These are phyloP conservation scores for Eutrema yunnanense DNA, from an alignment of 345 rosid species.

Conservation along the genomic window DNA sequence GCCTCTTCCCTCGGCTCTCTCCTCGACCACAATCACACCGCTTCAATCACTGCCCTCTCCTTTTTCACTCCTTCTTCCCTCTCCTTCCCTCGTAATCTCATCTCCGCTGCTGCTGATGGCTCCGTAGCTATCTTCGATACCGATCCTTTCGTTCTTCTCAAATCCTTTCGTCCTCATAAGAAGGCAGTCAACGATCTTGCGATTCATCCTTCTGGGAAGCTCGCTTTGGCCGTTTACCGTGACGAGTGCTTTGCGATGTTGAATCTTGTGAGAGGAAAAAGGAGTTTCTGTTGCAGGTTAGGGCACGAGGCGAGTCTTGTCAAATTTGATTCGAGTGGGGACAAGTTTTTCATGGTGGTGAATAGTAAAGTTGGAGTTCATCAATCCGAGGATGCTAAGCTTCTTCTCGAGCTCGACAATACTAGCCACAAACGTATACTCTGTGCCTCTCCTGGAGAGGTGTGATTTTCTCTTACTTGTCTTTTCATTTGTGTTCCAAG, in stretches of 20 bases:
- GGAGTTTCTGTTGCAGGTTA: slow-evolving; percentile 68
- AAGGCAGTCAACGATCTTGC: slow-evolving; percentile 66
- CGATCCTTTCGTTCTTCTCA: slow-evolving; percentile 76
- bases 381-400: slow-evolving; percentile 77
- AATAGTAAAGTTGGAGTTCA: slow-evolving; percentile 64
- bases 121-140: slow-evolving; percentile 77
- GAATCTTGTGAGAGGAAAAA: slow-evolving; percentile 82
- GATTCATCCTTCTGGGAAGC: slow-evolving; percentile 76
- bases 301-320: slow-evolving; percentile 70
- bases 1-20: slow-evolving; percentile 83
- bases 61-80: slow-evolving; percentile 71
- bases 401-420: slow-evolving; percentile 55
- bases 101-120: slow-evolving; percentile 82
- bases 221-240: slow-evolving; percentile 72
- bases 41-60: slow-evolving; percentile 70
- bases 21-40: slow-evolving; percentile 51
- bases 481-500: too few species aligned
- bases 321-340: slow-evolving; percentile 52
- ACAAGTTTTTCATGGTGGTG: slow-evolving; percentile 64
- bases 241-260: slow-evolving; percentile 83
- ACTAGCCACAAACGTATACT: slow-evolving; percentile 54
- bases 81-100: slow-evolving; percentile 80
- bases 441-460: slow-evolving; percentile 82
- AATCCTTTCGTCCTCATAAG: slow-evolving; percentile 59
- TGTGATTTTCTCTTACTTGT: slow-evolving; percentile 12